Base-by-base conservation (phyloP, 495 filamentous ascomycete genomes). In the Penicillium crystallinum region DNA sequence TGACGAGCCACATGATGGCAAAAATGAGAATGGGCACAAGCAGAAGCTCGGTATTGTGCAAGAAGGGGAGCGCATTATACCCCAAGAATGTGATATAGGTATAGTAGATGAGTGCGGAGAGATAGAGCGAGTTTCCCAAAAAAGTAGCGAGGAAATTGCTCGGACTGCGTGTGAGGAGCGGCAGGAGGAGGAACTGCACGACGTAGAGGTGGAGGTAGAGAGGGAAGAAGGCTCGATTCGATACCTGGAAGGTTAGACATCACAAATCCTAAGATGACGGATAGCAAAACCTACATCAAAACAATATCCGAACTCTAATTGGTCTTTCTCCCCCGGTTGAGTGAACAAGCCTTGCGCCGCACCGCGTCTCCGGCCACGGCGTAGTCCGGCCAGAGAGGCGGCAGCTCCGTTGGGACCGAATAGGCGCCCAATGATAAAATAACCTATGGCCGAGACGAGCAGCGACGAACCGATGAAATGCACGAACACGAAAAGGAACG, bases 261-360 rank as follows among this genome's bases (percentile, higher is more conserved):
- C 4, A 2, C 4, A 10, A 31, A 2, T 2, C 10, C 4, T 9
- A 9, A 31, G 11, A 9, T 2, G 6, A 2, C 8, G 15, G 2
- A 18, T 36, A 29, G 29, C 38, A 22, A 37, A 64, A 4, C 79
- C 59, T 58, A 87, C 84, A 70, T 89, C 86, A 66, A 89, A 88
- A 63, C 86, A 89, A 63, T 89, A 89, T 60, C 87, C 87, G 72
- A 89, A 89, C 58, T 89, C 86, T 57, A 89, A 59, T 49, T 74
- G 75, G 41, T 84, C 82, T 53, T 76, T 77, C 52, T 74, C 74
- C 3, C 75, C 80, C 1, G 73, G 73, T 50, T 78, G 75, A 15
- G 71, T 70, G 50, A 86, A 87, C 6, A 85, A 61, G 11, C 83
- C 83, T 58, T 78, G 77, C 12, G 73, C 73, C 3, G 73, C 73